Conservation (phyloP, 1,139 yeast species). For the Kurtzmaniella natalensis region DNA sequence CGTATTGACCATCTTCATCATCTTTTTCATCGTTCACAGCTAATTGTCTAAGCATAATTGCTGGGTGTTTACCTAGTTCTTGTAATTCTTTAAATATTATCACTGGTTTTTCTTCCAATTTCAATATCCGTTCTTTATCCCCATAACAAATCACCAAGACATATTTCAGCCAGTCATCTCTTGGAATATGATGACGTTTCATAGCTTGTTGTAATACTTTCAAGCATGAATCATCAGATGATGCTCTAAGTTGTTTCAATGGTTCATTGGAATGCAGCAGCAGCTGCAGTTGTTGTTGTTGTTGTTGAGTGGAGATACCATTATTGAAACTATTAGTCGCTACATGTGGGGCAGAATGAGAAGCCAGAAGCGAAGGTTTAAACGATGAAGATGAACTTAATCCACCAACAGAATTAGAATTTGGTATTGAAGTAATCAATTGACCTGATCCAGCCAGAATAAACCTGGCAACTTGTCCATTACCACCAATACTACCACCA, state of each 20-base stretch:
- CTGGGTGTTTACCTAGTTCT: conserved; percentile 85
- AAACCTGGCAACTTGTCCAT: conserved; percentile 23
- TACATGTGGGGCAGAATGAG: neutral
- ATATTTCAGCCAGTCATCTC: conserved; percentile 84
- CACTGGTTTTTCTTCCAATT: conserved; percentile 85
- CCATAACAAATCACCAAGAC: conserved; percentile 89
- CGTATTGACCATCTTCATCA: conserved; percentile 29
- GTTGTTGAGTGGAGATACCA: conserved; percentile 6
- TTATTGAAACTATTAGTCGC: neutral
- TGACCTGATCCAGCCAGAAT: conserved; percentile 27
- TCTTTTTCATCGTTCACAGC: conserved; percentile 40
- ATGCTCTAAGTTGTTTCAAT: conserved; percentile 78
- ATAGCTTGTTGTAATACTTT: conserved; percentile 87
- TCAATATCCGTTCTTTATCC: conserved; percentile 81
- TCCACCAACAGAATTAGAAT: conserved; percentile 3
- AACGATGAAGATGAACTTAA: neutral
- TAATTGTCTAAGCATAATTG: conserved; percentile 85
- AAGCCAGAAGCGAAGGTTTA: conserved; percentile 1
- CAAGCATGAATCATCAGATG: conserved; percentile 89
- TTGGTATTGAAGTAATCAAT: conserved; percentile 11
- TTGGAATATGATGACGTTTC: conserved; percentile 75
- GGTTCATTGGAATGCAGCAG: conserved; percentile 48
- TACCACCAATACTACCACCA: no score
- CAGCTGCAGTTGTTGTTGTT: conserved; percentile 4
- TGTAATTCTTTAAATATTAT: conserved; percentile 82